phyloP scores from a whole-genome alignment of 2,329 filamentous ascomycete genomes.

The Clonostachys rhizophaga region DNA sequence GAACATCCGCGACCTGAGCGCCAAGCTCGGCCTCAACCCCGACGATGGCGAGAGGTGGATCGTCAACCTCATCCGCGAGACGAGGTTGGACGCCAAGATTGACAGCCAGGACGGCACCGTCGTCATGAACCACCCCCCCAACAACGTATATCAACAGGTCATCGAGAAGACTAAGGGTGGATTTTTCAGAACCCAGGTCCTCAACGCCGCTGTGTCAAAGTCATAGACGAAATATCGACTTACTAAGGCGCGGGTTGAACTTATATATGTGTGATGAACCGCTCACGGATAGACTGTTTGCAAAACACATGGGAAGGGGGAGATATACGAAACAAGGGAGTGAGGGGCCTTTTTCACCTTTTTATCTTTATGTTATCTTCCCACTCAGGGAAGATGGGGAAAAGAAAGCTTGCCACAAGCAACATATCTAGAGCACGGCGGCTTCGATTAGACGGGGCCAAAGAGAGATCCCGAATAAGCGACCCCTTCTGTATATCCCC shows the following conservation, averaged over 20 bases:
- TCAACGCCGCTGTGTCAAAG: constrained; percentile 63
- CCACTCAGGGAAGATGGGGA: no score
- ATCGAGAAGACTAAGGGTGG: constrained; percentile 98
- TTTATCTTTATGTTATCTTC: no score
- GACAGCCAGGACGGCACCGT: constrained; percentile 99
- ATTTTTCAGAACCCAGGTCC: constrained; percentile 96
- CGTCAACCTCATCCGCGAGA: constrained; percentile 97
- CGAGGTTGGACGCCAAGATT: constrained; percentile 96
- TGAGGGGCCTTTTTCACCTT: no score
- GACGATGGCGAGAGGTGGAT: constrained; percentile 99
- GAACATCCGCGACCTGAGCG: constrained; percentile 94
- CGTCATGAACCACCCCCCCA: constrained; percentile 98
- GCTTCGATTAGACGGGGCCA: no score
- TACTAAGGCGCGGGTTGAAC: neutral
- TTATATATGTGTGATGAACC: neutral
- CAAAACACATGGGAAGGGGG: no score
- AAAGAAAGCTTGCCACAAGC: no score
- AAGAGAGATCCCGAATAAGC: no score
- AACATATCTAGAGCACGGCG: no score
- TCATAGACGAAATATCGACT: neutral
- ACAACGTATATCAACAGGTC: constrained; percentile 98
- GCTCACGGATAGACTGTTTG: no score
- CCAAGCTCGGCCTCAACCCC: constrained; percentile 82
- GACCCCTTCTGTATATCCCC: constrained; percentile 1
- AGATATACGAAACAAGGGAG: no score